phyloP scores from a whole-genome alignment of 202 grass and related monocot genomes.

The Cymbopogon flexuosus region DNA sequence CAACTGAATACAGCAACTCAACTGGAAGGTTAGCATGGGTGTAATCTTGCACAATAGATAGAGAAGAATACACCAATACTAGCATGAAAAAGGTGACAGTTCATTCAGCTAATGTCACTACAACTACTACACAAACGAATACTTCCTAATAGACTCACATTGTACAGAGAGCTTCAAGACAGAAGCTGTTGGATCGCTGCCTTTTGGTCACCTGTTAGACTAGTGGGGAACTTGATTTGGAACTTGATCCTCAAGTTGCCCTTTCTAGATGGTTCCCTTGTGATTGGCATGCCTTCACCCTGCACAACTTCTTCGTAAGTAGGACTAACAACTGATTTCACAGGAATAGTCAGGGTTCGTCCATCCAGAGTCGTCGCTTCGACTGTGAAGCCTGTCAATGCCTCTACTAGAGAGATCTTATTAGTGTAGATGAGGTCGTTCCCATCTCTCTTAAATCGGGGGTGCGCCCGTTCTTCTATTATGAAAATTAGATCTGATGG shows the following conservation, averaged over 20 bases:
- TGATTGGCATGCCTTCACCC: constrained; percentile 62
- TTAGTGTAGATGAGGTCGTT: constrained; percentile 64
- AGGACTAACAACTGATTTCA: constrained; percentile 53
- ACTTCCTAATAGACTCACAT: background rate
- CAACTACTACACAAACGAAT: background rate
- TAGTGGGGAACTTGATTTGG: constrained; percentile 55
- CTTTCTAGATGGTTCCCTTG: constrained; percentile 49
- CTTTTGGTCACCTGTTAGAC: constrained; percentile 56
- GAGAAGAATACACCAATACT: background rate
- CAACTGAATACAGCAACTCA: background rate
- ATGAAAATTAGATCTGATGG: constrained; percentile 62
- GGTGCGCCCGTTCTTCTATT: constrained; percentile 61
- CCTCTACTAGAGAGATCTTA: constrained; percentile 57
- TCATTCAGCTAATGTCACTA: constrained; percentile 24
- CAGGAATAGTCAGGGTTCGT: constrained; percentile 36
- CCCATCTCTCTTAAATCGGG: constrained; percentile 55
- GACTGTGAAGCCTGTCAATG: constrained; percentile 55
- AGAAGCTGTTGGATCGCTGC: constrained; percentile 54
- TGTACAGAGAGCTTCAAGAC: constrained; percentile 33
- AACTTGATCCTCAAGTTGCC: constrained; percentile 63
- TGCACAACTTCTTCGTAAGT: constrained; percentile 54
- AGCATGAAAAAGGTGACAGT: background rate
- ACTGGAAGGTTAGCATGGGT: background rate
- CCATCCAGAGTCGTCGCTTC: constrained; percentile 53
- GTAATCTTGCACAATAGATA: background rate